phyloP scores from a whole-genome alignment of 1,284 basidiomycete species.

The Prillingera fragicola region DNA sequence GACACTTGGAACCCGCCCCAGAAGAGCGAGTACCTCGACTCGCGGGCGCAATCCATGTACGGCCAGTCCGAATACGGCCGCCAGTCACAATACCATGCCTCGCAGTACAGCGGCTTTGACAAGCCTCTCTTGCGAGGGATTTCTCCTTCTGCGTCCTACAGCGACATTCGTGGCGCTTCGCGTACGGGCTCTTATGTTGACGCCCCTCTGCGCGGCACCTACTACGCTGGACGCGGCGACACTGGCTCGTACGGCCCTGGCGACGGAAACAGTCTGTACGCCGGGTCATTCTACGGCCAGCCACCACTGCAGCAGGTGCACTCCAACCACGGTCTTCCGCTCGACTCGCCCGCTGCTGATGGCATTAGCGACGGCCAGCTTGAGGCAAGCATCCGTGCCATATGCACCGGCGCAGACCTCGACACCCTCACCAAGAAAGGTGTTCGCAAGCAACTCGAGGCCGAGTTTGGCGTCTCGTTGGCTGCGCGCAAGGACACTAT shows the following conservation, averaged over 20 bases:
- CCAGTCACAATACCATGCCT: conserved; percentile 4
- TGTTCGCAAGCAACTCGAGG: conserved; percentile 73
- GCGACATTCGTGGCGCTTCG: conserved; percentile 24
- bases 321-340: conserved; percentile 4
- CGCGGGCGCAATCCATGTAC: conserved; percentile 31
- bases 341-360: background rate
- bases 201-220: conserved; percentile 19
- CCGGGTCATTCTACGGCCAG: conserved; percentile 26
- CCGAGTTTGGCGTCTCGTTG: conserved; percentile 58
- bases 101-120: conserved; percentile 4
- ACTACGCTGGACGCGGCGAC: conserved; percentile 21
- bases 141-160: conserved; percentile 34
- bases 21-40: conserved; percentile 49
- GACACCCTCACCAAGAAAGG: conserved; percentile 85
- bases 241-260: conserved; percentile 4
- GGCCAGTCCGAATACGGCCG: conserved; percentile 34
- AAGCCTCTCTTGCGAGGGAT: conserved; percentile 49
- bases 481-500: conserved; percentile 47
- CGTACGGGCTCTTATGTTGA: conserved; percentile 23
- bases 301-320: conserved; percentile 19
- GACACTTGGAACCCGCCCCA: conserved; percentile 69
- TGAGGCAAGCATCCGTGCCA: conserved; percentile 63
- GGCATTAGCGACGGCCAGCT: conserved; percentile 59
- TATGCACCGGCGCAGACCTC: conserved; percentile 71
- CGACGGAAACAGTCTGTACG: conserved; percentile 23